phyloP scores from a whole-genome alignment of 2,329 filamentous ascomycete genomes.

The Fusarium nurragi region DNA sequence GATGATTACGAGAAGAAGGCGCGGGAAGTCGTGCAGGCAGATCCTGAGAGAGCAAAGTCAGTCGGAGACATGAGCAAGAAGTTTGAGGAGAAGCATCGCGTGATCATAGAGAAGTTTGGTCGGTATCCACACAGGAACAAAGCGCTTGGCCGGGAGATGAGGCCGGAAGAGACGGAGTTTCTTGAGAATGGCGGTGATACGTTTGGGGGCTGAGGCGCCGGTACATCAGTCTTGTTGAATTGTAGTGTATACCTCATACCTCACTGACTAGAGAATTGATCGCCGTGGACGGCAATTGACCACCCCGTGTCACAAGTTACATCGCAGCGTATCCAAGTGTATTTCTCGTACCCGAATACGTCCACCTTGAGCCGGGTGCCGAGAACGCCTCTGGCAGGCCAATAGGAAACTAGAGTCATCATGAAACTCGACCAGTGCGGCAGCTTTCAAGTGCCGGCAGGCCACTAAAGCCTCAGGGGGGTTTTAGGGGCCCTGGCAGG shows the following conservation, averaged over 20 bases:
- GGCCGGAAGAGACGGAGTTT: conserved; percentile 60
- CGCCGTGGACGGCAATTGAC: background rate
- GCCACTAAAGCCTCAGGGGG: conserved; percentile 22
- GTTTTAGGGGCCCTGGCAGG: conserved; percentile 4
- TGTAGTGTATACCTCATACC: no score
- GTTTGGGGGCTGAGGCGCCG: conserved; percentile 41
- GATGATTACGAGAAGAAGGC: conserved; percentile 45
- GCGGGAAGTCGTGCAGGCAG: conserved; percentile 39
- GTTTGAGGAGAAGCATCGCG: conserved; percentile 58
- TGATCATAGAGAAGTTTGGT: conserved; percentile 63
- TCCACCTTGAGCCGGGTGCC: background rate
- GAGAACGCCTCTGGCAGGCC: background rate
- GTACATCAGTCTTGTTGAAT: no score
- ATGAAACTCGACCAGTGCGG: background rate
- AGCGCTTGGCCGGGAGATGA: conserved; percentile 59
- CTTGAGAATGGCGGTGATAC: conserved; percentile 57
- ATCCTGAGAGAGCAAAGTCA: conserved; percentile 41
- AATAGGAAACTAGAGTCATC: background rate
- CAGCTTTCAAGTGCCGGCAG: background rate
- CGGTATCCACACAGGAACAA: conserved; percentile 68
- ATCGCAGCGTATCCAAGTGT: background rate
- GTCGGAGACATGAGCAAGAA: conserved; percentile 40
- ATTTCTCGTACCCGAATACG: conserved; percentile 8
- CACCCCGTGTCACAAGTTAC: background rate
- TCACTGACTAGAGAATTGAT: background rate